These are phyloP conservation scores for Puccinia polysora DNA, from an alignment of 1,284 basidiomycete genomes.

Conservation along the genomic window DNA sequence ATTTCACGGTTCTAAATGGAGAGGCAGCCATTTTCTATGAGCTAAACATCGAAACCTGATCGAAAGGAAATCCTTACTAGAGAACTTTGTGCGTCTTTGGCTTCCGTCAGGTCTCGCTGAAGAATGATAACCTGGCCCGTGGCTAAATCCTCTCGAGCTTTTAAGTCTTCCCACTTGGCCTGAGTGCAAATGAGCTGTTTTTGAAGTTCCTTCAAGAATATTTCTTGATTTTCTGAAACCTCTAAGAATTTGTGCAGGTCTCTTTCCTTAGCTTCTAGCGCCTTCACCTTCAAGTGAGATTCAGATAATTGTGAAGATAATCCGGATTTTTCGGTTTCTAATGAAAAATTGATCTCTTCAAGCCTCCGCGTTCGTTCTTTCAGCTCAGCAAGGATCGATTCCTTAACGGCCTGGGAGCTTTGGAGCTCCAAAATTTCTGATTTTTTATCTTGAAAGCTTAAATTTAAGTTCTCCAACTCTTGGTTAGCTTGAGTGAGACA, in stretches of 20 bases:
- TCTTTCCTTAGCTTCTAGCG: too few relatives aligned
- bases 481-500: not conserved
- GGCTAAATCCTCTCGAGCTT: slow-evolving; percentile 7
- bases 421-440: not conserved
- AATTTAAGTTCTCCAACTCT: not conserved
- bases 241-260: slow-evolving; percentile 5
- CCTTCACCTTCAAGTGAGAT: too few relatives aligned
- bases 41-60: too few relatives aligned
- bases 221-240: not conserved
- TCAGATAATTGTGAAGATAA: slow-evolving; percentile 11
- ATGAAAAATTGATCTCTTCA: not conserved
- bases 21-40: not conserved
- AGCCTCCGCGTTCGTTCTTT: not conserved
- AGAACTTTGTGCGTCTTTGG: slow-evolving; percentile 1
- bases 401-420: slow-evolving; percentile 1
- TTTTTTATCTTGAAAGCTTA: not conserved
- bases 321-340: slow-evolving; percentile 12
- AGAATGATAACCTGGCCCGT: slow-evolving; percentile 22
- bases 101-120: slow-evolving; percentile 19
- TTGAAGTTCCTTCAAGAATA: slow-evolving; percentile 4
- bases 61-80: not conserved
- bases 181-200: slow-evolving; percentile 12
- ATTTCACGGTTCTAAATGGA: slow-evolving; percentile 37
- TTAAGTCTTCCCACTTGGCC: slow-evolving; percentile 30
- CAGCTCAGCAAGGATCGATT: not conserved